These are phyloP conservation scores for Leccinellum albellum DNA, from an alignment of 768 basidiomycete species.

Conservation along the genomic window DNA sequence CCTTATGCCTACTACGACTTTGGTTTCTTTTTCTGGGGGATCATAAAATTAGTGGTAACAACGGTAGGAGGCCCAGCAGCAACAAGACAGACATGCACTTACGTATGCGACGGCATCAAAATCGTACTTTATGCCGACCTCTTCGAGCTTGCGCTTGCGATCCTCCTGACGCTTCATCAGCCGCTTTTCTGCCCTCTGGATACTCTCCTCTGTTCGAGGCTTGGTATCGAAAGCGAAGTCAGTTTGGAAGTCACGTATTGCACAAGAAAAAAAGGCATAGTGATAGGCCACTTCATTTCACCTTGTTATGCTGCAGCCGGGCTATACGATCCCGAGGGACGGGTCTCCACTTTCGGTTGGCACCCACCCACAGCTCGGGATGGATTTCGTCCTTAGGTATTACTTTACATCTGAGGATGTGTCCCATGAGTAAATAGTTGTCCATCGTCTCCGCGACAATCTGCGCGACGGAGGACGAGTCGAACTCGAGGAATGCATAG, in stretches of 20 bases:
- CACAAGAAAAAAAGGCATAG: not conserved
- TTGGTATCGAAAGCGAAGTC: slow-evolving; percentile 25
- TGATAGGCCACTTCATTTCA: slow-evolving; percentile 24
- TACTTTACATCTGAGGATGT: slow-evolving; percentile 86
- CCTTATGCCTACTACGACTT: slow-evolving; percentile 21
- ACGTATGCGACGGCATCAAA: slow-evolving; percentile 82
- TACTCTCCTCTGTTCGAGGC: slow-evolving; percentile 73
- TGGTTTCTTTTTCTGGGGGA: slow-evolving; percentile 35
- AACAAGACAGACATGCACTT: slow-evolving; percentile 31
- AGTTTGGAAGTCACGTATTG: not conserved
- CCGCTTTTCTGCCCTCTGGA: slow-evolving; percentile 59
- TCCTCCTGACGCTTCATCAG: slow-evolving; percentile 73
- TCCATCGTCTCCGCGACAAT: slow-evolving; percentile 99
- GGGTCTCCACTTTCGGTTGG: slow-evolving; percentile 84
- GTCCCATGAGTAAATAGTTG: slow-evolving; percentile 94
- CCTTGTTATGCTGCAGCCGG: slow-evolving; percentile 80
- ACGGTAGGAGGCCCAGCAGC: not conserved
- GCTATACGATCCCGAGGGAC: slow-evolving; percentile 73
- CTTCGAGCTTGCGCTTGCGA: slow-evolving; percentile 74
- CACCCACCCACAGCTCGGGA: slow-evolving; percentile 94
- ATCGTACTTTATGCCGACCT: slow-evolving; percentile 83
- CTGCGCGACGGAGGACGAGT: slow-evolving; percentile 81
- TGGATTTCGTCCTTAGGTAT: slow-evolving; percentile 89
- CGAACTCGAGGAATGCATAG: slow-evolving; percentile 95
- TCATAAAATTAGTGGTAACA: not conserved